Conservation (phyloP, 2,329 filamentous ascomycete genomes). For the Colletotrichum musicola region DNA sequence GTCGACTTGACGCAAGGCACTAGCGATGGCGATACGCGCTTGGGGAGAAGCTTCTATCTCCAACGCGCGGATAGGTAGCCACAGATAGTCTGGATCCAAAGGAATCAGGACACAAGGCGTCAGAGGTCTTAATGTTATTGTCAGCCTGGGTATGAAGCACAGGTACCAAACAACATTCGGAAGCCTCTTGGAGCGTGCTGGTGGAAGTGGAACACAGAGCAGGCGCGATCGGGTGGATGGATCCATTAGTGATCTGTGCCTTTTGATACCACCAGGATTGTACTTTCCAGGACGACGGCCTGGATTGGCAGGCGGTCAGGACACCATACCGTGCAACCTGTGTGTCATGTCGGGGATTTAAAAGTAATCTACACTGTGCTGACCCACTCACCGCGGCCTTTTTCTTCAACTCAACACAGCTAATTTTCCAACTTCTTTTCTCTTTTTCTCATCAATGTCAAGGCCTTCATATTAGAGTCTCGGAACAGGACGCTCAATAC, state of each 20-base stretch:
- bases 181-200: neutral
- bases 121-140: too few relatives aligned
- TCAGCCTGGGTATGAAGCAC: too few relatives aligned
- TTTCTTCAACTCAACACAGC: slow-evolving; percentile 87
- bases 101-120: too few relatives aligned
- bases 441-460: slow-evolving; percentile 78
- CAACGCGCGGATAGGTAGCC: too few relatives aligned
- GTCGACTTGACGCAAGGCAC: neutral
- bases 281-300: neutral
- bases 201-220: too few relatives aligned
- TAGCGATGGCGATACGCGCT: neutral
- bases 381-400: slow-evolving; percentile 73
- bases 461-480: slow-evolving; percentile 99
- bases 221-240: neutral
- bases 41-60: too few relatives aligned
- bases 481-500: slow-evolving; percentile 92
- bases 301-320: neutral
- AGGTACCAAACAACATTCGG: neutral
- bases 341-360: too few relatives aligned
- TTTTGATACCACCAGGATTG: neutral
- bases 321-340: neutral
- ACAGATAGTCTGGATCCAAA: too few relatives aligned
- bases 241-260: neutral
- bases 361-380: neutral
- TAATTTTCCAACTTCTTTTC: slow-evolving; percentile 50